phyloP scores from a whole-genome alignment of 73 alveolate species.

The Tetrahymena malaccensis region DNA sequence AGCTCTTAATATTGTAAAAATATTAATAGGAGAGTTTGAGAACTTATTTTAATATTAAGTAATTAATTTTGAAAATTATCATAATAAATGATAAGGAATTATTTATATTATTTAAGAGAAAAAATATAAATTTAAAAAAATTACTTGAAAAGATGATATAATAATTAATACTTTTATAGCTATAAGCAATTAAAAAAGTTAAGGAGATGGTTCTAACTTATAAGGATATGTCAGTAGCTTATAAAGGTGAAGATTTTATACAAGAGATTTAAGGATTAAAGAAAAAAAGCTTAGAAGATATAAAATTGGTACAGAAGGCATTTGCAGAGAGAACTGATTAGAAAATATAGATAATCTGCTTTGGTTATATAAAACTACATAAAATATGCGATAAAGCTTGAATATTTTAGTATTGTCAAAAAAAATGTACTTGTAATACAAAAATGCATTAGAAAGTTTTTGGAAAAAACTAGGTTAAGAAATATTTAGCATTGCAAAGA shows the following conservation, averaged over 20 bases:
- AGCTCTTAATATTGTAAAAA: no score
- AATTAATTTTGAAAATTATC: no score
- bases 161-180: neutral
- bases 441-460: neutral
- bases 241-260: neutral
- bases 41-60: no score
- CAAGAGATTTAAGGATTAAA: neutral
- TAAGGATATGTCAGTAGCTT: neutral
- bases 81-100: no score
- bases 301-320: neutral
- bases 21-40: no score
- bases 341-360: neutral
- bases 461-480: neutral
- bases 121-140: no score
- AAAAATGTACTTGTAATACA: neutral
- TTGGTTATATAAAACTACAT: neutral
- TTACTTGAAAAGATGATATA: neutral
- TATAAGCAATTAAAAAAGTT: neutral
- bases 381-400: neutral
- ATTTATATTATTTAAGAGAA: no score
- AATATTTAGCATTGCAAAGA: neutral
- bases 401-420: neutral
- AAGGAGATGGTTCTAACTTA: neutral
- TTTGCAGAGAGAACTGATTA: neutral
- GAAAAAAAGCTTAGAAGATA: neutral